Evolutionary conservation across 805 yeast genomes (phyloP), one percentile per base, ranked within the genome.

Genomic region (Grigorovia jiainica): DNA sequence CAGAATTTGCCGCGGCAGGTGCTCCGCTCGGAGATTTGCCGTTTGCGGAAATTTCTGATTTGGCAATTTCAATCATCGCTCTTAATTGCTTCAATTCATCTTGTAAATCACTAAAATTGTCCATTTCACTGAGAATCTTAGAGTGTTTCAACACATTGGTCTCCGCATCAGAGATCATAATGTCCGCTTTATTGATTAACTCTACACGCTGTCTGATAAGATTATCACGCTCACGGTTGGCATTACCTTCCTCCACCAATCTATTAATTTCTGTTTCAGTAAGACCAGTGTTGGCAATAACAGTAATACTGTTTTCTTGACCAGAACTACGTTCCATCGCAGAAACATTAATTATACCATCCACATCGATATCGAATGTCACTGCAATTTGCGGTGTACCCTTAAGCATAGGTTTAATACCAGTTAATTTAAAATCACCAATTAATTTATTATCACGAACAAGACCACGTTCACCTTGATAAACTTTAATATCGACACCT

Each of bases 151-250:
- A 67, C 41, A 90, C 68, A 2, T 95, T 87, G 62, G 75, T 74
- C 61, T 87, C 95, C 25, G 95, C 84, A 63, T 92, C 98, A 50
- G 82, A 78, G 48, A 86, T 73, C 50, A 82, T 72, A 45, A 82
- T 76, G 48, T 82, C 92, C 8, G 86, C 82, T 53, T 80, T 73
- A 42, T 82, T 78, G 15, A 87, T 82, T 53, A 79, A 76, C 53
- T 82, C 87, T 39, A 79, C 71, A 43, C 78, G 70, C 51, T 73
- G 76, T 53, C 75, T 76, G 54, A 73, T 66, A 37, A 72, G 67
- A 40, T 73, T 75, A 61, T 83, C 94, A 43, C 60, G 64, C 41
- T 73, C 76, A 49, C 76, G 76, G 65, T 75, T 76, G 42, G 68
- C 68, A 49, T 75, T 76, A 45, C 87, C 87, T 50, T 81, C 87